phyloP scores from a whole-genome alignment of 805 yeast genomes.

The Metschnikowia henanensis region DNA sequence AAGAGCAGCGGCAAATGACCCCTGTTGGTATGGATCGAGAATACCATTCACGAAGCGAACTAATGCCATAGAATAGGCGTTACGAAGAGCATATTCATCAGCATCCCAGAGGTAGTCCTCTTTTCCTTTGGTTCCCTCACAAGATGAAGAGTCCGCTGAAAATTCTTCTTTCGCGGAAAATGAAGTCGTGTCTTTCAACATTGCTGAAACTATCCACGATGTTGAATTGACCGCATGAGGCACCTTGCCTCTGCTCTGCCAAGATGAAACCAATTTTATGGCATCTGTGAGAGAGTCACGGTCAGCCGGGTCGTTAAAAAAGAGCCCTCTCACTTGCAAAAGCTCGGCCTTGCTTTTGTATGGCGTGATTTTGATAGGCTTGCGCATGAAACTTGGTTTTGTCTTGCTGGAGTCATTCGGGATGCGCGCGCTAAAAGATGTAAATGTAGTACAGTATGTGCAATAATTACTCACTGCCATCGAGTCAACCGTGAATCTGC shows the following conservation, averaged over 20 bases:
- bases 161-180: no score
- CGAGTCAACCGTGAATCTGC: no score
- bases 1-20: conserved; percentile 75
- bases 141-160: no score
- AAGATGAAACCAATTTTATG: no score
- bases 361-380: conserved; percentile 8
- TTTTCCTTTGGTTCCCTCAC: no score
- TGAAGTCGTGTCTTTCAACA: conserved; percentile 42
- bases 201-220: conserved; percentile 52
- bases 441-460: no score
- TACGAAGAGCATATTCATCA: conserved; percentile 36
- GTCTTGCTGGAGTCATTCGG: no score
- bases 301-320: conserved; percentile 11
- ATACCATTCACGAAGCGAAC: conserved; percentile 90
- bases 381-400: no score
- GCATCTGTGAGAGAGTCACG: no score
- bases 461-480: no score
- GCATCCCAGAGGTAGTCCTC: conserved; percentile 14
- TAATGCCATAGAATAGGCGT: conserved; percentile 70
- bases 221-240: conserved; percentile 78
- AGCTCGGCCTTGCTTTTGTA: conserved; percentile 12
- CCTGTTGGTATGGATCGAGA: conserved; percentile 82
- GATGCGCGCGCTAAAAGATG: no score
- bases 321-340: conserved; percentile 9
- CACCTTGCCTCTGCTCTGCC: conserved; percentile 57